phyloP scores from a whole-genome alignment of 2,329 filamentous ascomycete species.

The Aspergillus costaricaensis region DNA sequence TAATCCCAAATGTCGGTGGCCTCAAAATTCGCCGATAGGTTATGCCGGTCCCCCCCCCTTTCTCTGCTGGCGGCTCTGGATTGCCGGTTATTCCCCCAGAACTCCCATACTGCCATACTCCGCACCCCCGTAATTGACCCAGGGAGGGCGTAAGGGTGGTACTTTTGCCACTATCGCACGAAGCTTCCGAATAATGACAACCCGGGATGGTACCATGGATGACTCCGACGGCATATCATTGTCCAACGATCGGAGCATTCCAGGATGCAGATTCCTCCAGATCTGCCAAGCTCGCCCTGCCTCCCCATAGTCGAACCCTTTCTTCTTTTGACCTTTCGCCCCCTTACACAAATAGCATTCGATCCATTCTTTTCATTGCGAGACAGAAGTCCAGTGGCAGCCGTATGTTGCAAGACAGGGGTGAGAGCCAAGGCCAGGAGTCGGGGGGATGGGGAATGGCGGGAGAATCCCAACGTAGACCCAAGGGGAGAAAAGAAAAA shows the following conservation, averaged over 20 bases:
- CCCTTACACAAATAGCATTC: conserved; percentile 7
- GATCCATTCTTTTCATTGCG: neutral
- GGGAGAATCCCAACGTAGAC: neutral
- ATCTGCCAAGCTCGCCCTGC: conserved; percentile 1
- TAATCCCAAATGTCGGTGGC: conserved; percentile 8
- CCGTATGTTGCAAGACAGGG: neutral
- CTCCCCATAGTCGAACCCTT: neutral
- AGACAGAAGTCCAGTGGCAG: neutral
- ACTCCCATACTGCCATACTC: neutral
- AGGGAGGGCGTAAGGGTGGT: neutral
- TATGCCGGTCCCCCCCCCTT: neutral
- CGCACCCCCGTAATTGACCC: neutral
- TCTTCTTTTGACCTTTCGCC: neutral
- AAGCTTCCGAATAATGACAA: conserved; percentile 20
- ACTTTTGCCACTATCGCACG: conserved; percentile 14
- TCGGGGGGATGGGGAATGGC: neutral
- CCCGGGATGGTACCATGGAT: conserved; percentile 4
- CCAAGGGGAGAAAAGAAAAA: neutral
- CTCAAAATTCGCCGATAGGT: conserved; percentile 1
- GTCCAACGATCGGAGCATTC: conserved; percentile 12
- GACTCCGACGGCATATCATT: conserved; percentile 3
- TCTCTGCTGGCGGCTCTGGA: neutral
- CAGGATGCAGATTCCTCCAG: conserved; percentile 10
- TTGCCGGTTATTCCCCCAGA: neutral
- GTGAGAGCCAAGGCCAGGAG: neutral